Conservation (phyloP, 371 early-diverging fungal genomes). For the Lichtheimia ramosa region DNA sequence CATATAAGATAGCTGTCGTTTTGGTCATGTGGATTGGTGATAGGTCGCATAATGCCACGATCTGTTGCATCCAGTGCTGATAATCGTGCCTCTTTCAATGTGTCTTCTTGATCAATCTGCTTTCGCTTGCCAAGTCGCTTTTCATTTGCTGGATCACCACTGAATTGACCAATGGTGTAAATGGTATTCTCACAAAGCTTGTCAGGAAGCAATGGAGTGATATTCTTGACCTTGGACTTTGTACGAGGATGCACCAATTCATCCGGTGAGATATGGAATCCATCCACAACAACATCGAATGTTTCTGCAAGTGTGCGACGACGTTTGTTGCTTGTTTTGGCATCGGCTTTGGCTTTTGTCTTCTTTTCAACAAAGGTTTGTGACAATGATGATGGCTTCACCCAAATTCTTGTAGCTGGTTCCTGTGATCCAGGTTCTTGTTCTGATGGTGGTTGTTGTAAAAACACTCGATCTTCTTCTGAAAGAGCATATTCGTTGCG, state of each 20-base stretch:
- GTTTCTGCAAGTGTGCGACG: slow-evolving; percentile 66
- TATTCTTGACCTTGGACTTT: slow-evolving; percentile 69
- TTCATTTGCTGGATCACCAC: slow-evolving; percentile 70
- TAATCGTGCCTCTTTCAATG: slow-evolving; percentile 1
- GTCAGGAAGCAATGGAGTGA: slow-evolving; percentile 80
- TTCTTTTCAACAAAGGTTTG: slow-evolving; percentile 28
- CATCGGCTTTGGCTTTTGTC: not conserved
- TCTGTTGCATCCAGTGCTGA: slow-evolving; percentile 44
- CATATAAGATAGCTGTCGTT: slow-evolving; percentile 47
- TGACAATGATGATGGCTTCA: slow-evolving; percentile 29
- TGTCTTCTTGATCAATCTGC: not conserved
- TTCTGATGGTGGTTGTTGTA: slow-evolving; percentile 47
- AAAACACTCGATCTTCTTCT: slow-evolving; percentile 62
- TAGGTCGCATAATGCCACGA: slow-evolving; percentile 58
- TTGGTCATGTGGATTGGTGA: slow-evolving; percentile 56
- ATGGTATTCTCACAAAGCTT: slow-evolving; percentile 63
- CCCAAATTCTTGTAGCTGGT: not conserved
- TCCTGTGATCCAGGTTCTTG: slow-evolving; percentile 10
- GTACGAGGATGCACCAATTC: slow-evolving; percentile 74
- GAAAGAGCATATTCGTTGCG: slow-evolving; percentile 47
- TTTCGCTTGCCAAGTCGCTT: slow-evolving; percentile 26
- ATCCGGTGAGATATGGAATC: slow-evolving; percentile 62
- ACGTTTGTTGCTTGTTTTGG: slow-evolving; percentile 4
- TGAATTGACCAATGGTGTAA: slow-evolving; percentile 72
- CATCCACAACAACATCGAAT: slow-evolving; percentile 64